Evolutionary conservation across 768 basidiomycete genomes (phyloP).

Genomic region (Sporobolomyces roseus): DNA sequence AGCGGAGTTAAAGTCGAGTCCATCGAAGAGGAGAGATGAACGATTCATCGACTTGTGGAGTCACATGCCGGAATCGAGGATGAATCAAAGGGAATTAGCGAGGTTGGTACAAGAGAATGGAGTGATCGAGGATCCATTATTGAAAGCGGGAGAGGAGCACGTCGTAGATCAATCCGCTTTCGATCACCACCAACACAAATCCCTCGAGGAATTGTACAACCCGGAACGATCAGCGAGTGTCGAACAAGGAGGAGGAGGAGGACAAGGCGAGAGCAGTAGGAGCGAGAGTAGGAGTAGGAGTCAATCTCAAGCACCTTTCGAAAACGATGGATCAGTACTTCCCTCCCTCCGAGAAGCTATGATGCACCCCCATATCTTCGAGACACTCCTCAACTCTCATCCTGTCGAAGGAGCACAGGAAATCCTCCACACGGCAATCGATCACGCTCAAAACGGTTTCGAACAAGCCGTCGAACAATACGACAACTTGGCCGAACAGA

Average conservation of each 20-base stretch:
- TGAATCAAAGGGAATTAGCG: not conserved
- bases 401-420: not conserved
- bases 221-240: not conserved
- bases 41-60: constrained; percentile 17
- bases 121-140: not conserved
- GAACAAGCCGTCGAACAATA: not conserved
- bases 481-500: not conserved
- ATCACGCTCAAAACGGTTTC: not conserved
- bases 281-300: not conserved
- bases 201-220: constrained; percentile 10
- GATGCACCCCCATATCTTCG: constrained; percentile 23
- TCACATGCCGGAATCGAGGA: constrained; percentile 21
- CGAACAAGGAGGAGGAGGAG: not conserved
- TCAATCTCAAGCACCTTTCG: not conserved
- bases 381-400: constrained; percentile 15
- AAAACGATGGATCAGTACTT: not conserved
- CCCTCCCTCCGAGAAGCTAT: constrained; percentile 14
- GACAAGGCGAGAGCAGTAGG: too few relatives aligned
- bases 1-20: constrained; percentile 7
- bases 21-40: not conserved
- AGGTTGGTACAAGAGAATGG: not conserved
- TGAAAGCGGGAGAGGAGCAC: not conserved
- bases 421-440: not conserved
- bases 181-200: constrained; percentile 6
- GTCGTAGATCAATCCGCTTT: not conserved